Evolutionary conservation across 164 flowering plant species (phyloP).

Genomic region (Stephania cephalantha): DNA sequence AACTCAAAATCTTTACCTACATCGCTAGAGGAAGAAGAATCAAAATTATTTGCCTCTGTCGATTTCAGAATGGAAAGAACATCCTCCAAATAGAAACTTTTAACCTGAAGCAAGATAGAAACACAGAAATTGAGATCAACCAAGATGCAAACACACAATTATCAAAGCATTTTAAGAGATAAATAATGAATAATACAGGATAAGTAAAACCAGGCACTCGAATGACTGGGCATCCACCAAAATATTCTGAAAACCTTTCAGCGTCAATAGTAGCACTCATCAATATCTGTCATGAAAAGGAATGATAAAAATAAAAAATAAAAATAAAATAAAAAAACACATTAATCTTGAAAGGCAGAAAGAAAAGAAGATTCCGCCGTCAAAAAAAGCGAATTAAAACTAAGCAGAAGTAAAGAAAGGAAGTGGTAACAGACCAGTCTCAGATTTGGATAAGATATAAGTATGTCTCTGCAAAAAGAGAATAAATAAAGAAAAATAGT

Average conservation of each 20-base stretch:
- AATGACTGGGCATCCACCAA: constrained; percentile 92
- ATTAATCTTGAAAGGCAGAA: constrained; percentile 1
- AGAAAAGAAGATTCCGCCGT: background rate
- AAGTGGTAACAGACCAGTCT: constrained; percentile 61
- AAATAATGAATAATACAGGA: constrained; percentile 46
- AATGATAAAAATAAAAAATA: constrained; percentile 3
- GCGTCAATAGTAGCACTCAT: constrained; percentile 99
- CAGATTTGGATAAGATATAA: constrained; percentile 66
- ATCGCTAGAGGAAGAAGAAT: constrained; percentile 13
- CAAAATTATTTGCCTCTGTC: constrained; percentile 36
- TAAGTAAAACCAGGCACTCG: constrained; percentile 94
- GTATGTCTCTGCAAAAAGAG: constrained; percentile 71
- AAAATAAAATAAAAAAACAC: too few species aligned
- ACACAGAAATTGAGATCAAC: background rate
- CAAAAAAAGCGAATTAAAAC: background rate
- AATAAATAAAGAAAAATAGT: background rate
- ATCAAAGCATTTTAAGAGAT: constrained; percentile 1
- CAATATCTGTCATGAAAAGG: constrained; percentile 46
- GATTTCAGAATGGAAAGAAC: constrained; percentile 62
- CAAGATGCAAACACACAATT: background rate
- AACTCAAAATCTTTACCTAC: constrained; percentile 27
- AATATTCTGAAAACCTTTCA: constrained; percentile 84
- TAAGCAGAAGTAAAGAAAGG: background rate
- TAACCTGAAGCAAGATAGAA: constrained; percentile 52
- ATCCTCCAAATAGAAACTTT: constrained; percentile 75